A percentile compares a stretch with the other conserved stretches of the same genome.
These are phyloP conservation scores for Paecilomyces variotii DNA, from an alignment of 2,329 filamentous ascomycete species.

Conservation along the genomic window DNA sequence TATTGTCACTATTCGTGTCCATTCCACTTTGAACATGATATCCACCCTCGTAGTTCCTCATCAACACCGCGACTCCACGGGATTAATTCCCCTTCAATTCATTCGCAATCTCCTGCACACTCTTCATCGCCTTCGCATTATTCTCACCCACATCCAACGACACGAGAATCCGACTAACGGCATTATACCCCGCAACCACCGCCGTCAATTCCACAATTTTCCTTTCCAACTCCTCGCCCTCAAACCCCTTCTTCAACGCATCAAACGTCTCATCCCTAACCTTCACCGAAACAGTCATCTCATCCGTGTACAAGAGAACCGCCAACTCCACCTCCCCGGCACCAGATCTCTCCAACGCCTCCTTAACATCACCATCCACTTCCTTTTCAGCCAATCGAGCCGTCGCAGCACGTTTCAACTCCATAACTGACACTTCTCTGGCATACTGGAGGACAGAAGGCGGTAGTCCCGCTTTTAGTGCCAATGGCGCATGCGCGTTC, in stretches of 20 bases:
- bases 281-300: constrained; percentile 67
- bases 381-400: constrained; percentile 32
- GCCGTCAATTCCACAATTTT: constrained; percentile 79
- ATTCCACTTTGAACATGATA: not conserved
- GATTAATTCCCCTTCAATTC: constrained; percentile 10
- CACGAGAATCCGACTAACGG: constrained; percentile 76
- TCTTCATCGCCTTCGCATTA: constrained; percentile 51
- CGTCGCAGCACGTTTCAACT: not conserved
- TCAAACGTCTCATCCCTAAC: constrained; percentile 63
- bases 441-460: constrained; percentile 42
- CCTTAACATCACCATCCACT: constrained; percentile 20
- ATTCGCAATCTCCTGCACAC: constrained; percentile 58
- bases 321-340: constrained; percentile 58
- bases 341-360: constrained; percentile 29
- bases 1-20: not conserved
- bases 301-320: constrained; percentile 66
- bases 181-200: constrained; percentile 83
- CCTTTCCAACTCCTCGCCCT: constrained; percentile 52
- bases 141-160: constrained; percentile 59
- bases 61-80: not conserved
- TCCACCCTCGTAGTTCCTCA: not conserved
- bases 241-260: constrained; percentile 40
- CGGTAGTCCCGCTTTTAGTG: constrained; percentile 28
- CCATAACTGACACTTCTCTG: constrained; percentile 41
- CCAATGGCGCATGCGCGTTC: constrained; percentile 67